Evolutionary conservation across 106 monocot species (phyloP), one percentile per base, ranked within the genome.

Genomic region (Dactylorhiza incarnata): DNA sequence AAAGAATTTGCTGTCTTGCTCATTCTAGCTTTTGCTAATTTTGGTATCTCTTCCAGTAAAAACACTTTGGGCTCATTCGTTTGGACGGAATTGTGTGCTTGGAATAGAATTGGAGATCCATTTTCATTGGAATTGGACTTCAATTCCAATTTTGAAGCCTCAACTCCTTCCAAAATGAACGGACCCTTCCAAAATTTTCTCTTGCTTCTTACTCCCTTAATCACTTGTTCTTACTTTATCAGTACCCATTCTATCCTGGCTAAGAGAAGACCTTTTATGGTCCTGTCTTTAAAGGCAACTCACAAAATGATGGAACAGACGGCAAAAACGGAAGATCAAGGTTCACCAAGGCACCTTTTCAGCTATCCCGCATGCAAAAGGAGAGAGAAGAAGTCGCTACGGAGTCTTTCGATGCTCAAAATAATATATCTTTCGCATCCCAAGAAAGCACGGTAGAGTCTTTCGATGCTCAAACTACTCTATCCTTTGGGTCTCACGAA

Each of bases 201-300:
- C 5, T 13, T 48, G 26, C 37, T 55, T 61, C 26, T n/a, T 61
- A 73, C 24, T 3, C 48, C 49, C 25, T 29, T 17, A 59, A 48
- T 45, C n/a, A 8, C 54, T 53, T 68, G 44, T 52, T 54, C 54
- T 49, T 76, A 12, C 23, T 78, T 49, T 78, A 5, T 61, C 78
- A 86, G 84, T 70, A 45, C 49, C 24, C 71, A 73, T 16, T 71
- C 77, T 62, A 67, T 77, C 68, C 17, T 61, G 56, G 68, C 76
- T 45, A 84, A 77, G 76, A 65, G 85, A 69, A 85, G 79, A 83
- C n/a, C 24, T 78, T 78, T 87, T 46, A 81, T 75, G 70, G 77
- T 90, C 29, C 80, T 75, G n/a, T 83, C 82, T 63, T 90, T 71
- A 90, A 87, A 72, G 78, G 87, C 24, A 87, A 70, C 81, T 73